phyloP scores from a whole-genome alignment of 2,329 filamentous ascomycete genomes.

The Trichophyton rubrum region DNA sequence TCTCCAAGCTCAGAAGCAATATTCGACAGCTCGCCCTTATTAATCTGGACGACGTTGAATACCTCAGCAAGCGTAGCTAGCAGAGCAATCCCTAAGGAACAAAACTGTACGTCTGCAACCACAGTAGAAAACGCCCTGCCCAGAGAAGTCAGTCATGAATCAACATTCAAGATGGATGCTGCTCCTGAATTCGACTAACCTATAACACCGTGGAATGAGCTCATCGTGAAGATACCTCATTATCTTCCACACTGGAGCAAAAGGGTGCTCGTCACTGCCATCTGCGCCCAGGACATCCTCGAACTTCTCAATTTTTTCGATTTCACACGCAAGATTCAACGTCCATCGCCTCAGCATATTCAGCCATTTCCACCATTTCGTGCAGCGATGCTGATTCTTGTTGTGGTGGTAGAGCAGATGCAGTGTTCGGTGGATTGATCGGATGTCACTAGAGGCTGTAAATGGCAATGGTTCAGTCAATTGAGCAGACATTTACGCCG shows the following conservation, averaged over 20 bases:
- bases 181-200: constrained; percentile 21
- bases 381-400: constrained; percentile 74
- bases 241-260: constrained; percentile 18
- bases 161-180: too few relatives aligned
- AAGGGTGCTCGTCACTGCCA: constrained; percentile 10
- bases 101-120: constrained; percentile 59
- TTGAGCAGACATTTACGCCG: background rate
- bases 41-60: constrained; percentile 24
- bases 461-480: background rate
- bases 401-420: constrained; percentile 69
- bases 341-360: constrained; percentile 57
- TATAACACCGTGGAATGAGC: constrained; percentile 31
- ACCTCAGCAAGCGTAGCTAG: constrained; percentile 52
- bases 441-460: constrained; percentile 17
- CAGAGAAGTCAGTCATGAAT: too few relatives aligned
- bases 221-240: constrained; percentile 21
- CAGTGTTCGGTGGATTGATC: constrained; percentile 37
- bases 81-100: constrained; percentile 57
- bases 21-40: background rate
- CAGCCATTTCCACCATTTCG: constrained; percentile 71
- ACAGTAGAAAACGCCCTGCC: constrained; percentile 51
- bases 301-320: constrained; percentile 34
- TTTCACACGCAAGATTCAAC: constrained; percentile 39
- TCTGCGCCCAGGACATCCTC: constrained; percentile 14
- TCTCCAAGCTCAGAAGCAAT: background rate